phyloP scores from a whole-genome alignment of 2,329 filamentous ascomycete species.

The Colletotrichum musae region DNA sequence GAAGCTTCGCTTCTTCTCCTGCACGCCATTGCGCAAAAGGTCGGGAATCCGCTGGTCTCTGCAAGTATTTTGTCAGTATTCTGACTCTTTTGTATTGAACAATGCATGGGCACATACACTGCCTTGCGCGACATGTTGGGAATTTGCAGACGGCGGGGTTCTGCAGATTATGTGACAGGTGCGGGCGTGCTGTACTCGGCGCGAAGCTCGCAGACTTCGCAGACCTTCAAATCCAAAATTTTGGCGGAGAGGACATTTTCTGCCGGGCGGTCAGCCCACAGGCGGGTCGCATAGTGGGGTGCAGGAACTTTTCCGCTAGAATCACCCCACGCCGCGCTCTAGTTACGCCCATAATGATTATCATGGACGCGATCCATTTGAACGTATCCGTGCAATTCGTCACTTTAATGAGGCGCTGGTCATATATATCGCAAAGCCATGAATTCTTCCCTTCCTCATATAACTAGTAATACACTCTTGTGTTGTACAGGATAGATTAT shows the following conservation, averaged over 20 bases:
- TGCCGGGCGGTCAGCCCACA: slow-evolving; percentile 55
- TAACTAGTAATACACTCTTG: slow-evolving; percentile 39
- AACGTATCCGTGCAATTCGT: background rate
- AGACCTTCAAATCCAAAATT: slow-evolving; percentile 52
- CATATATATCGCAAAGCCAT: slow-evolving; percentile 13
- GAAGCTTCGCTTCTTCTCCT: slow-evolving; percentile 98
- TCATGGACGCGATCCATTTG: background rate
- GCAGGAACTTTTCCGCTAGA: slow-evolving; percentile 27
- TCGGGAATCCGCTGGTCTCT: slow-evolving; percentile 92
- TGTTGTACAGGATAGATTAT: slow-evolving; percentile 36
- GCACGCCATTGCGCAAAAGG: slow-evolving; percentile 90
- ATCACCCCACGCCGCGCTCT: slow-evolving; percentile 17
- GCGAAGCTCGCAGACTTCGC: slow-evolving; percentile 5
- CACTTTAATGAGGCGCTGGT: background rate
- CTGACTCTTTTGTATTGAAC: background rate
- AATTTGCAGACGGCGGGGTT: slow-evolving; percentile 27
- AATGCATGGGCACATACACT: slow-evolving; percentile 55
- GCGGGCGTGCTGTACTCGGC: slow-evolving; percentile 27
- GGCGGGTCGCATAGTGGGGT: slow-evolving; percentile 29
- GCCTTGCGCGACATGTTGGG: slow-evolving; percentile 72
- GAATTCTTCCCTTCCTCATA: background rate
- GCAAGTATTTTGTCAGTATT: slow-evolving; percentile 23
- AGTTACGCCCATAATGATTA: slow-evolving; percentile 15
- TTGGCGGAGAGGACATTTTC: slow-evolving; percentile 51
- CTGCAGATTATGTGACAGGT: slow-evolving; percentile 22